Evolutionary conservation across 2,329 filamentous ascomycete genomes (phyloP), one percentile per base, ranked within the genome.

Genomic region (Botrytis fragariae): DNA sequence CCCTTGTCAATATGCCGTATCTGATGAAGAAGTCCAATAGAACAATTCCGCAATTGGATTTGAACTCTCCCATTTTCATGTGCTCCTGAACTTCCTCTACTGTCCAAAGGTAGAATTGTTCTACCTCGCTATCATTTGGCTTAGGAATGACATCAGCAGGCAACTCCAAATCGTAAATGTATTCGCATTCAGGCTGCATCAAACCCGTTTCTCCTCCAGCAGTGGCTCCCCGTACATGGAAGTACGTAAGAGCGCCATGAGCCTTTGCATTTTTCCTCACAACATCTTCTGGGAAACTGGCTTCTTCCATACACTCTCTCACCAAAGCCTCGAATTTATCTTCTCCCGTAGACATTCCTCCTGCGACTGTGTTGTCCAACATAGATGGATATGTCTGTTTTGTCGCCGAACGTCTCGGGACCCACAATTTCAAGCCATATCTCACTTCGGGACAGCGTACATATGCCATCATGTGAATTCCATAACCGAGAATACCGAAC

Each of bases 301-400:
- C 97, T 81, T 99, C 96, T 83, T 99, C 96, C 76, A 91, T 91
- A 4, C 92, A 91, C 83, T 99, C 96, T 71, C 95, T 89, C 32
- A 98, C 87, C 70, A 97, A 84, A 81, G 92, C 94, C 80, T 95
- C 94, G 67, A 94, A 91, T 0, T 93, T 92, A 35, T 87, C 87
- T 81, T 98, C 95, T 22, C 91, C 92, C 0, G 93, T 93, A 81
- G 92, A 90, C 77, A 98, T 90, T 0, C 94, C 91, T 0, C 91
- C 91, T 0, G 95, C 96, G 10, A 97, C 96, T 1, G 94, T 94
- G 82, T 98, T 99, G 82, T 99, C 96, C 77, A 99, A 86, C 73
- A 72, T 72, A n/a, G 92, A 88, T 0, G 92, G 91, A 80, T 95
- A 99, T 0, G 94, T 98, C 77, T 93, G 89, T 85, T 98, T 99